Conservation (phyloP, 768 basidiomycete species). For the Cytidiella melzeri region DNA sequence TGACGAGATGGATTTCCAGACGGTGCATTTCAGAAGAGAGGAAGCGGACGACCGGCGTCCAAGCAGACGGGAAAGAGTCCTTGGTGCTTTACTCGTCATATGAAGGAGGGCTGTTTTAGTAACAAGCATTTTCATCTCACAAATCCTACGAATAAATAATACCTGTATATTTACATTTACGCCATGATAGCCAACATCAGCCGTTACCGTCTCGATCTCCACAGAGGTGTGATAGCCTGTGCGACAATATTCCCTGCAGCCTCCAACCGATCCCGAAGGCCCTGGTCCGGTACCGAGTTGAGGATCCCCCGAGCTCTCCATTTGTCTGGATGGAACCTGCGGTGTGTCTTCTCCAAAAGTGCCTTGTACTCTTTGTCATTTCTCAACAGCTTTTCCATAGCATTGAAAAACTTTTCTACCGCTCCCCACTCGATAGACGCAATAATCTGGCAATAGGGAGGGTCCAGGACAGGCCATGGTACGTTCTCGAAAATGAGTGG, state of each 20-base stretch:
- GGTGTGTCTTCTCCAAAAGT: slow-evolving; percentile 64
- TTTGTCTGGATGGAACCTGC: slow-evolving; percentile 73
- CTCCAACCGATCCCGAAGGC: slow-evolving; percentile 52
- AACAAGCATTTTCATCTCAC: too few relatives aligned
- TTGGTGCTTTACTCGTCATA: slow-evolving; percentile 11
- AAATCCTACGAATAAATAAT: too few relatives aligned
- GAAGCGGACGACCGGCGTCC: neutral
- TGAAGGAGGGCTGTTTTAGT: slow-evolving; percentile 1
- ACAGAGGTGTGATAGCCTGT: slow-evolving; percentile 68
- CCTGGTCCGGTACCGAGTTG: slow-evolving; percentile 50
- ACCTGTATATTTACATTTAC: too few relatives aligned
- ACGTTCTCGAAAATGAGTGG: slow-evolving; percentile 56
- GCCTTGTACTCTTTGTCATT: slow-evolving; percentile 57
- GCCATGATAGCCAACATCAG: too few relatives aligned
- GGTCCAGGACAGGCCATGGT: slow-evolving; percentile 71
- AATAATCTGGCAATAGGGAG: slow-evolving; percentile 44
- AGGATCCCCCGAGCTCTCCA: slow-evolving; percentile 68
- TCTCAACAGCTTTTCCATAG: slow-evolving; percentile 29
- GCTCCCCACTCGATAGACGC: slow-evolving; percentile 67
- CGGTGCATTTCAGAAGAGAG: slow-evolving; percentile 1
- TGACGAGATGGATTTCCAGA: slow-evolving; percentile 21
- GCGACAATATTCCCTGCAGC: slow-evolving; percentile 68
- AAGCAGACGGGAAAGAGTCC: slow-evolving; percentile 10
- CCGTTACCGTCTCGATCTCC: too few relatives aligned
- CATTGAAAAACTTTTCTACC: slow-evolving; percentile 66